These are phyloP conservation scores for Aspergillus sergii DNA, from an alignment of 2,329 filamentous ascomycete genomes.

Conservation along the genomic window DNA sequence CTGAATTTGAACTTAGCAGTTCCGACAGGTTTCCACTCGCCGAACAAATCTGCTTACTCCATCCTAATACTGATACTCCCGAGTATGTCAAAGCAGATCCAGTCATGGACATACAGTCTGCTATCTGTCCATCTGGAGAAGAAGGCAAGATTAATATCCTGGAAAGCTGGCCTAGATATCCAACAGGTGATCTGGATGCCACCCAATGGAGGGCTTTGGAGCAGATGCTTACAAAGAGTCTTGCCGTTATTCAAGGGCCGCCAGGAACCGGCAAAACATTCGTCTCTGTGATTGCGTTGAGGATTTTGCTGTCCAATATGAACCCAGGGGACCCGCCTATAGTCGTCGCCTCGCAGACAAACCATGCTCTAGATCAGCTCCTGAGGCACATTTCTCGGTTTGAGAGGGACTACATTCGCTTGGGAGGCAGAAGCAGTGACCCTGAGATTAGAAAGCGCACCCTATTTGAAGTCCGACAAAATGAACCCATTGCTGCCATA, in stretches of 20 bases:
- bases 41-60: constrained; percentile 45
- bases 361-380: constrained; percentile 86
- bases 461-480: constrained; percentile 62
- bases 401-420: constrained; percentile 63
- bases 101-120: constrained; percentile 52
- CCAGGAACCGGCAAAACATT: constrained; percentile 81
- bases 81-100: constrained; percentile 56
- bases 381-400: constrained; percentile 65
- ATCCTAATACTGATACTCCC: constrained; percentile 50
- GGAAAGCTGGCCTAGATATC: constrained; percentile 53
- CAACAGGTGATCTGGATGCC: constrained; percentile 59
- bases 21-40: constrained; percentile 46
- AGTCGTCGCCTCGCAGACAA: constrained; percentile 82
- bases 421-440: constrained; percentile 72
- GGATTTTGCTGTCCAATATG: constrained; percentile 65
- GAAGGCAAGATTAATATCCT: constrained; percentile 57
- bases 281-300: constrained; percentile 73
- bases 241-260: constrained; percentile 82
- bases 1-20: constrained; percentile 10
- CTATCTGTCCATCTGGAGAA: constrained; percentile 40
- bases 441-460: constrained; percentile 66
- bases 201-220: constrained; percentile 72
- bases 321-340: constrained; percentile 64
- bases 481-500: constrained; percentile 34
- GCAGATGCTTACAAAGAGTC: constrained; percentile 68